These are phyloP conservation scores for Leccinum variicolor DNA, from an alignment of 768 basidiomycete genomes.

Conservation along the genomic window DNA sequence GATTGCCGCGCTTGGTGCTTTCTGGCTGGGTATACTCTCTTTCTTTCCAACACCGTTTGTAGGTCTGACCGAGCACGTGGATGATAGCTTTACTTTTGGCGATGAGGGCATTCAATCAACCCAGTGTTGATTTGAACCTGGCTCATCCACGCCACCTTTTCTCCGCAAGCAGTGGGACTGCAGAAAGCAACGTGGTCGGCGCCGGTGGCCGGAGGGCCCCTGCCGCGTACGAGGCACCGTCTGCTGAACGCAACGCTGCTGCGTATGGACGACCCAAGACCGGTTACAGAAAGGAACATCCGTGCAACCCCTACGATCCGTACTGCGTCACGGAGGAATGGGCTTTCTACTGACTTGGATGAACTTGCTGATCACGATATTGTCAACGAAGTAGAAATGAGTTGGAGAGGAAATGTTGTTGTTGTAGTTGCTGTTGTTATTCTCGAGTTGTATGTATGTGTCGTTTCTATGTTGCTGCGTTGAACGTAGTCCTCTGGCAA, in stretches of 20 bases:
- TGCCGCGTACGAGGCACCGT: constrained; percentile 16
- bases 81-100: constrained; percentile 41
- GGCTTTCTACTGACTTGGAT: constrained; percentile 46
- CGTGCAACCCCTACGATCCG: constrained; percentile 56
- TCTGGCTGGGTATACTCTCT: constrained; percentile 66
- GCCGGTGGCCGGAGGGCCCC: constrained; percentile 29
- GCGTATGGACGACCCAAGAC: constrained; percentile 29
- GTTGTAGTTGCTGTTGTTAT: background rate
- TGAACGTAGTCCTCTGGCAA: constrained; percentile 11
- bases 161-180: constrained; percentile 33
- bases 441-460: constrained; percentile 16
- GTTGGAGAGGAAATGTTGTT: constrained; percentile 4
- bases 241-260: constrained; percentile 29
- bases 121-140: constrained; percentile 26
- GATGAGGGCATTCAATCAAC: constrained; percentile 36
- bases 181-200: constrained; percentile 33
- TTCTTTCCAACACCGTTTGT: background rate
- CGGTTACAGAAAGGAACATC: constrained; percentile 41
- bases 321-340: constrained; percentile 76
- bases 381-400: constrained; percentile 1
- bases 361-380: background rate
- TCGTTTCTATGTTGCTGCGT: constrained; percentile 18
- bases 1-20: constrained; percentile 67
- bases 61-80: constrained; percentile 4
- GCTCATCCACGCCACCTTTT: constrained; percentile 31